Evolutionary conservation across 768 basidiomycete genomes (phyloP).

Genomic region (Agaricus blazei): DNA sequence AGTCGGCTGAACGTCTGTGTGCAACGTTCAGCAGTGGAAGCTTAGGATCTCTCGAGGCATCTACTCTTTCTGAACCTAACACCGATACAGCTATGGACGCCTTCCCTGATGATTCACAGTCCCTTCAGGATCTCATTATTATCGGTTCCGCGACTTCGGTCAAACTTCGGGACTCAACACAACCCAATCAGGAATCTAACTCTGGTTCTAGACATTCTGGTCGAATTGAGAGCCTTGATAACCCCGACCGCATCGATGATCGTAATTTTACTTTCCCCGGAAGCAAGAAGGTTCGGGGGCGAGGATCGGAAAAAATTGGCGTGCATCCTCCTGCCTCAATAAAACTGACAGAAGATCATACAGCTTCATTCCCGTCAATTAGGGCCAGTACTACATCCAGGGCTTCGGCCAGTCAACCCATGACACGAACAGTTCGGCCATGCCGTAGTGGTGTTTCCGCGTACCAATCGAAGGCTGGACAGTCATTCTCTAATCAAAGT

Average conservation of each 20-base stretch:
- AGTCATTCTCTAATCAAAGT: background rate
- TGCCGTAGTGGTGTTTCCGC: background rate
- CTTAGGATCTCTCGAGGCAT: conserved; percentile 26
- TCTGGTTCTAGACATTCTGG: background rate
- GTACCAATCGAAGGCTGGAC: too few species aligned
- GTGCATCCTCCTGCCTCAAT: background rate
- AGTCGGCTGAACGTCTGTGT: conserved; percentile 14
- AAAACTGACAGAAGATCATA: background rate
- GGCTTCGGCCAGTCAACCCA: background rate
- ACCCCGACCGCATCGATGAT: too few species aligned
- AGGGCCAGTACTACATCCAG: background rate
- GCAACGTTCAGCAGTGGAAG: conserved; percentile 25
- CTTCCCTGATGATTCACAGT: background rate
- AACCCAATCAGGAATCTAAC: background rate
- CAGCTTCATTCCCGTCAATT: background rate
- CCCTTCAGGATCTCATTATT: background rate
- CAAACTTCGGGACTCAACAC: too few species aligned
- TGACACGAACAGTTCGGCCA: background rate
- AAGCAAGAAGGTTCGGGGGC: too few species aligned
- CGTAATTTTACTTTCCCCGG: too few species aligned
- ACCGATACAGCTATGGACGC: background rate
- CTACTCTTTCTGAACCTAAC: conserved; percentile 2
- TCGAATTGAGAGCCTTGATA: too few species aligned
- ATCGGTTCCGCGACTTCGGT: too few species aligned
- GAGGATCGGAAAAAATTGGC: background rate